Evolutionary conservation across 2,329 filamentous ascomycete genomes (phyloP).

Genomic region (Thermoascus crustaceus): DNA sequence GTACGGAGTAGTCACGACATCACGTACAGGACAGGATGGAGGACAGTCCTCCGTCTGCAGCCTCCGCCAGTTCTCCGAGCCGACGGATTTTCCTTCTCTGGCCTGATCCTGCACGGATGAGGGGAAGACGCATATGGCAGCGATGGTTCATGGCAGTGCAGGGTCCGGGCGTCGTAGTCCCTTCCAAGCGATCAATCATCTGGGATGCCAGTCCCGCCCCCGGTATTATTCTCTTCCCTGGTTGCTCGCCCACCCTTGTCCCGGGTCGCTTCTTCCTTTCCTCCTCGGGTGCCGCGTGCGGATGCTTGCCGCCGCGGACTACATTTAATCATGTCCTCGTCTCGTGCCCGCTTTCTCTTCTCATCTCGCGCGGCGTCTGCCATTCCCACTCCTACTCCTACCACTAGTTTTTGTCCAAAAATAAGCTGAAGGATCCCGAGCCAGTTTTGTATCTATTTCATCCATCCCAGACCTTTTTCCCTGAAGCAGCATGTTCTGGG

Average conservation of each 20-base stretch:
- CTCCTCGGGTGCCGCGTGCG: background rate
- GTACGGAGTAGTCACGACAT: no score
- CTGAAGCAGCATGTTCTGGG: slow-evolving; percentile 24
- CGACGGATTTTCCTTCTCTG: no score
- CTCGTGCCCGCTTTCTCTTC: background rate
- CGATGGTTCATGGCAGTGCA: background rate
- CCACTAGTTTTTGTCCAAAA: slow-evolving; percentile 2
- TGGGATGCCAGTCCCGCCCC: background rate
- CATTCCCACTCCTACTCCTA: background rate
- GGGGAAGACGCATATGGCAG: background rate
- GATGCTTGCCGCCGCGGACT: background rate
- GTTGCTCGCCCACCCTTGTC: slow-evolving; percentile 13
- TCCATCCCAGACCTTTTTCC: slow-evolving; percentile 1
- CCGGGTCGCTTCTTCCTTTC: slow-evolving; percentile 6
- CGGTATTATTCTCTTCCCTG: slow-evolving; percentile 18
- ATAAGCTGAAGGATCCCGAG: no score
- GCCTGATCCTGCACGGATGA: no score
- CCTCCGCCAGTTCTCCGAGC: no score
- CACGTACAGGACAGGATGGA: no score
- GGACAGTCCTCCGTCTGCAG: no score
- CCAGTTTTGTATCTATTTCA: background rate
- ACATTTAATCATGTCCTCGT: background rate
- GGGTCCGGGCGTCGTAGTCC: background rate
- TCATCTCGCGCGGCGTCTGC: background rate
- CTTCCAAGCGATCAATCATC: background rate